Evolutionary conservation across 495 filamentous ascomycete species (phyloP).

Genomic region (Pyrenula massariospora): DNA sequence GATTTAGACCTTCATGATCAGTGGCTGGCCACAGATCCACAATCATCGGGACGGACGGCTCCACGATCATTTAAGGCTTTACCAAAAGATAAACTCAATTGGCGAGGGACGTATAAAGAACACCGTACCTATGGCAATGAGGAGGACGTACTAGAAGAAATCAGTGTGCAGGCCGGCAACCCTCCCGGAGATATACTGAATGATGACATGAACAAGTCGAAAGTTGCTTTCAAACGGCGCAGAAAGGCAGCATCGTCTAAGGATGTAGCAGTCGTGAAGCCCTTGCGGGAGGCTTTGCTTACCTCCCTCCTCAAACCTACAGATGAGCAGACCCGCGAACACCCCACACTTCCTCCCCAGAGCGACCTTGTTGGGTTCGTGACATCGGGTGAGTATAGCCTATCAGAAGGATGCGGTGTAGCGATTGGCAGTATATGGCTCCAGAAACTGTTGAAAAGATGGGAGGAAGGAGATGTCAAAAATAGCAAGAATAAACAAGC

Average conservation of each 20-base stretch:
- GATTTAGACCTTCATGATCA: slow-evolving; percentile 32
- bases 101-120: neutral
- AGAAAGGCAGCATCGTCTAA: neutral
- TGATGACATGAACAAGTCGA: neutral
- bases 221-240: neutral
- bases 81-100: slow-evolving; percentile 2
- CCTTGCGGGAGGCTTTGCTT: neutral
- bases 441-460: slow-evolving; percentile 31
- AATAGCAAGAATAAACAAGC: slow-evolving; percentile 14
- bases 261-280: neutral
- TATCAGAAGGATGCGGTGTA: slow-evolving; percentile 63
- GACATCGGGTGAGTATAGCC: slow-evolving; percentile 73
- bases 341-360: slow-evolving; percentile 57
- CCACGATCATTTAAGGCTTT: slow-evolving; percentile 2
- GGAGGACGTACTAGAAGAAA: neutral
- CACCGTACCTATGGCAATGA: neutral
- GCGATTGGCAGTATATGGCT: slow-evolving; percentile 64
- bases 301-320: neutral
- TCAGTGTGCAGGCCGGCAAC: neutral
- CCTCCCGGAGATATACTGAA: neutral
- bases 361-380: slow-evolving; percentile 84
- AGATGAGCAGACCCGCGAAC: slow-evolving; percentile 28
- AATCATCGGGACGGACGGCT: neutral
- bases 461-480: slow-evolving; percentile 4
- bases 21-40: slow-evolving; percentile 36